These are phyloP conservation scores for Chaetomium sp. DNA, from an alignment of 2,329 filamentous ascomycete species.

Conservation along the genomic window DNA sequence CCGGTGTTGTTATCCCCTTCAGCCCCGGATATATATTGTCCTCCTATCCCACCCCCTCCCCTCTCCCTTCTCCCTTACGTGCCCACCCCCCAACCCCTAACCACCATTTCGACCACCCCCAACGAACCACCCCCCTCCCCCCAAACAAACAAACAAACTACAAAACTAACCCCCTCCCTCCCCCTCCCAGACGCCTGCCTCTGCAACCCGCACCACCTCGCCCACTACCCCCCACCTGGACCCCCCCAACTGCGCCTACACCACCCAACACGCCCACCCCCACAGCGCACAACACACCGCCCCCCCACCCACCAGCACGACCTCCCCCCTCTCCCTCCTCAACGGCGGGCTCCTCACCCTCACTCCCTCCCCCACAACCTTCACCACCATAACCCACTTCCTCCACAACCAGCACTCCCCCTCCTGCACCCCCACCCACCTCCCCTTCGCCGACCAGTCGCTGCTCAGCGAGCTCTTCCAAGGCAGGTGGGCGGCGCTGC, in stretches of 20 bases:
- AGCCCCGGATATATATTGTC: no score
- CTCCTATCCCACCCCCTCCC: no score
- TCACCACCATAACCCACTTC: slow-evolving; percentile 52
- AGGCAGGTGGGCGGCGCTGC: slow-evolving; percentile 59
- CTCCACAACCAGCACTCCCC: slow-evolving; percentile 49
- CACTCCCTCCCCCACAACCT: slow-evolving; percentile 52
- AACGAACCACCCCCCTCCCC: neutral
- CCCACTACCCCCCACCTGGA: slow-evolving; percentile 76
- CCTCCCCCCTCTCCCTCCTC: slow-evolving; percentile 28
- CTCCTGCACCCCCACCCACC: slow-evolving; percentile 41
- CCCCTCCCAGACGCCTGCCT: slow-evolving; percentile 65
- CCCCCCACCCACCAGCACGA: slow-evolving; percentile 33
- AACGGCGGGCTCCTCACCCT: slow-evolving; percentile 57
- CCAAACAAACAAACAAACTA: neutral
- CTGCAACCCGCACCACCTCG: slow-evolving; percentile 22
- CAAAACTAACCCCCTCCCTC: neutral
- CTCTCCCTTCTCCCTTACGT: no score
- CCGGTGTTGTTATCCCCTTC: no score
- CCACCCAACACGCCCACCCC: slow-evolving; percentile 32
- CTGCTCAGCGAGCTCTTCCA: slow-evolving; percentile 58
- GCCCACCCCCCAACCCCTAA: no score
- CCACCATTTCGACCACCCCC: no score
- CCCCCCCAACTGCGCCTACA: slow-evolving; percentile 61
- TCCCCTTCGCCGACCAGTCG: slow-evolving; percentile 63
- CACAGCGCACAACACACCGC: slow-evolving; percentile 39